A percentile compares a stretch with the other conserved stretches of the same genome.
phyloP scores from a whole-genome alignment of 1,284 basidiomycete genomes.

The Malassezia japonica region DNA sequence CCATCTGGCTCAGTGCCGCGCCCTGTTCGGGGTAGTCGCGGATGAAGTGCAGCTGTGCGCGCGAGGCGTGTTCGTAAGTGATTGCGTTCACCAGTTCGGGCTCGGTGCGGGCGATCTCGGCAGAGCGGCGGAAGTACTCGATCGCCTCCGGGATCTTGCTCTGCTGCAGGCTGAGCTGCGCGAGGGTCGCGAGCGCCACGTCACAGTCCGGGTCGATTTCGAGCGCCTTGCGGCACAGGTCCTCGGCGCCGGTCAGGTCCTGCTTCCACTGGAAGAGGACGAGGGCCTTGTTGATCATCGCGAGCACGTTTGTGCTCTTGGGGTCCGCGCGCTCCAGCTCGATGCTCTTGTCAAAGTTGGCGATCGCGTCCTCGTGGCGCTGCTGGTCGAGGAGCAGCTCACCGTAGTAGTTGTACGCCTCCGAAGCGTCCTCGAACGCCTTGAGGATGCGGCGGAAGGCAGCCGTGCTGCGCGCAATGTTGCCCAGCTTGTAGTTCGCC shows the following conservation, averaged over 20 bases:
- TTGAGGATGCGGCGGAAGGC: conserved; percentile 60
- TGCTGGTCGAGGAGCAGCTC: conserved; percentile 89
- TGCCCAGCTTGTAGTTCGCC: conserved; percentile 83
- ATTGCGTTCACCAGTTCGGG: conserved; percentile 78
- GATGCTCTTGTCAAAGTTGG: conserved; percentile 86
- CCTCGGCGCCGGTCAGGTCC: conserved; percentile 71
- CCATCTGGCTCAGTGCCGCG: conserved; percentile 36
- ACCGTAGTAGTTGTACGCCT: conserved; percentile 59
- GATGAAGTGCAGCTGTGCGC: conserved; percentile 42
- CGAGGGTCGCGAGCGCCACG: conserved; percentile 87
- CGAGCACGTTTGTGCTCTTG: conserved; percentile 48
- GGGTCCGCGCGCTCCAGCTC: conserved; percentile 63
- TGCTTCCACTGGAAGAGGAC: conserved; percentile 93
- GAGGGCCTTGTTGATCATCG: conserved; percentile 93
- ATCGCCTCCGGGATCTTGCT: conserved; percentile 78
- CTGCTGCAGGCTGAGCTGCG: conserved; percentile 85
- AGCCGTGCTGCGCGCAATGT: conserved; percentile 70
- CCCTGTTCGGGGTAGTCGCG: conserved; percentile 44
- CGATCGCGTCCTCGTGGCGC: conserved; percentile 79
- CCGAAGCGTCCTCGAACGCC: conserved; percentile 31
- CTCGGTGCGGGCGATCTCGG: conserved; percentile 79
- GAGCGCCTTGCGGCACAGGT: conserved; percentile 77
- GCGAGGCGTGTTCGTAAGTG: conserved; percentile 62
- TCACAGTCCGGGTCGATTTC: conserved; percentile 79
- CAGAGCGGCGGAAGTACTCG: conserved; percentile 74